These are phyloP conservation scores for Fusarium papillatum DNA, from an alignment of 2,329 filamentous ascomycete genomes.

Conservation along the genomic window DNA sequence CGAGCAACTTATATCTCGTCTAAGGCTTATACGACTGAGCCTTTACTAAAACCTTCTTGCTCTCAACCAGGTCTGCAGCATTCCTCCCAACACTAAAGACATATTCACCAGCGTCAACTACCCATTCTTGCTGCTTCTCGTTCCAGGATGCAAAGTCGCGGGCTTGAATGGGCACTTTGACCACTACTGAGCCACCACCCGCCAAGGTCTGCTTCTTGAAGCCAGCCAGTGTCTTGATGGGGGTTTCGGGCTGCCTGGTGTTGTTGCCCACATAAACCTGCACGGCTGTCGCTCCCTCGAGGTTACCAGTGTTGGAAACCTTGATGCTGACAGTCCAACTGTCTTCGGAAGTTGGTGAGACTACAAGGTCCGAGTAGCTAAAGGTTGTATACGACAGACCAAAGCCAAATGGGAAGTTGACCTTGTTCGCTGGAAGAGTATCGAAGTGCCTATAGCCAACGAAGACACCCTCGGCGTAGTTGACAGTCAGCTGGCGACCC, in stretches of 20 bases:
- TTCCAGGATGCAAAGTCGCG: constrained; percentile 15
- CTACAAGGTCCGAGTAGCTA: constrained; percentile 45
- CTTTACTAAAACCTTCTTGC: neutral
- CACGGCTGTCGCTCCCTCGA: constrained; percentile 64
- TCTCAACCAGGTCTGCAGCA: constrained; percentile 17
- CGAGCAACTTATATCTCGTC: neutral
- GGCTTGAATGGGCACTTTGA: neutral
- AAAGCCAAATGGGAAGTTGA: constrained; percentile 28
- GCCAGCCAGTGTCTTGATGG: constrained; percentile 37
- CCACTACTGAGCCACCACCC: constrained; percentile 20
- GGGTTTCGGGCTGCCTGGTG: constrained; percentile 15
- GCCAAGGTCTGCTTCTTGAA: neutral
- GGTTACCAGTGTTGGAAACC: constrained; percentile 69
- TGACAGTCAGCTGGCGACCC: constrained; percentile 62
- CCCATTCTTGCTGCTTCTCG: constrained; percentile 18
- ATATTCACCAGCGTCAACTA: constrained; percentile 22
- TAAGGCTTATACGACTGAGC: neutral
- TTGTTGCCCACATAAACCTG: constrained; percentile 61
- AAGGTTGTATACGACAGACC: constrained; percentile 29
- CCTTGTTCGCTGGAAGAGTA: constrained; percentile 48
- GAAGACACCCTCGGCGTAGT: constrained; percentile 77
- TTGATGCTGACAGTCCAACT: constrained; percentile 54
- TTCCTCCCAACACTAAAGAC: constrained; percentile 26
- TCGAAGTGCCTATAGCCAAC: constrained; percentile 78
- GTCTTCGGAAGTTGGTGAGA: neutral